phyloP scores from a whole-genome alignment of 2,329 filamentous ascomycete genomes.

The Colletotrichum cuscutae region DNA sequence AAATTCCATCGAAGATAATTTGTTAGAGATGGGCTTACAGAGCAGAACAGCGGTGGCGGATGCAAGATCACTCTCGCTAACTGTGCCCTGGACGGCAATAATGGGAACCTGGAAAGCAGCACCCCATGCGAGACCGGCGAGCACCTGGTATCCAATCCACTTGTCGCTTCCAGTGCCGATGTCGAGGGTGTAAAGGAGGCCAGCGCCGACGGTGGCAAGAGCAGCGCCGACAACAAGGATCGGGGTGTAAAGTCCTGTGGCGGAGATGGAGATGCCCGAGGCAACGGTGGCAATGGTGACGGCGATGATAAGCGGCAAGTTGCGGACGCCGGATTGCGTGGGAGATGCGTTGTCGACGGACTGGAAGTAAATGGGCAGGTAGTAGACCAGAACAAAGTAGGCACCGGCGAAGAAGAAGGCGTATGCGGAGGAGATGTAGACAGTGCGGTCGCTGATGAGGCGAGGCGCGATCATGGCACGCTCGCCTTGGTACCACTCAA shows the following conservation, averaged over 20 bases:
- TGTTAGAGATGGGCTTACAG: constrained; percentile 33
- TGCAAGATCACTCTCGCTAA: constrained; percentile 53
- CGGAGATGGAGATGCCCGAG: constrained; percentile 51
- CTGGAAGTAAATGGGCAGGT: constrained; percentile 59
- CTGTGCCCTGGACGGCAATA: constrained; percentile 57
- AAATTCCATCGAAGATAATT: no score
- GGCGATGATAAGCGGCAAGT: constrained; percentile 56
- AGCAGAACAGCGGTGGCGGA: constrained; percentile 59
- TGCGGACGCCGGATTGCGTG: constrained; percentile 54
- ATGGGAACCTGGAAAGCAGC: constrained; percentile 60
- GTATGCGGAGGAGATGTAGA: constrained; percentile 49
- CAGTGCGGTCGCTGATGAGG: constrained; percentile 50
- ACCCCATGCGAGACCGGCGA: constrained; percentile 60
- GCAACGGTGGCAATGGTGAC: constrained; percentile 53
- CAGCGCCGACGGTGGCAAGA: constrained; percentile 54
- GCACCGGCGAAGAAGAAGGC: constrained; percentile 54
- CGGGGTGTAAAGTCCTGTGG: constrained; percentile 53
- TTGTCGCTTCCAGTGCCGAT: constrained; percentile 49
- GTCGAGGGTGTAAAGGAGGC: constrained; percentile 54
- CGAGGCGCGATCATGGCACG: constrained; percentile 54
- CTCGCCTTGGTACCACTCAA: constrained; percentile 56
- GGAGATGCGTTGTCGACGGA: constrained; percentile 52
- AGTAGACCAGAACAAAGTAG: constrained; percentile 58
- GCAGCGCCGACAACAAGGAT: constrained; percentile 56
- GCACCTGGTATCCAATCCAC: constrained; percentile 65